Evolutionary conservation across 345 rosid species (phyloP).

Genomic region (Camelina neglecta): DNA sequence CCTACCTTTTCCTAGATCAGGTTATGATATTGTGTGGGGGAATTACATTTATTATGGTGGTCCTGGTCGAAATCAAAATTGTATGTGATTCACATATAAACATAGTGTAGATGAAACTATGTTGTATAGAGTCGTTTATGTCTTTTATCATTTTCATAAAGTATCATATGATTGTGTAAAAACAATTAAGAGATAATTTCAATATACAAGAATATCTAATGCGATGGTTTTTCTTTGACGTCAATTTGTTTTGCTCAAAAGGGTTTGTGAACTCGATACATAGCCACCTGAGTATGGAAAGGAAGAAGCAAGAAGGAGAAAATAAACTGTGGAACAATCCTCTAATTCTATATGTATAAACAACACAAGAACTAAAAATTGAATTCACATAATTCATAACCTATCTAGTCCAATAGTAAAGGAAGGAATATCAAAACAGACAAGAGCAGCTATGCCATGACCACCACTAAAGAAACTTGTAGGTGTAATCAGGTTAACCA

Average conservation of each 20-base stretch:
- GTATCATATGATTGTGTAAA: not conserved
- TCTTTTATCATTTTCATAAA: not conserved
- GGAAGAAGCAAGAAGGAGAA: not conserved
- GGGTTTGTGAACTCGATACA: not conserved
- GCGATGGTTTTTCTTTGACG: no score
- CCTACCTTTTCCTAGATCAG: not conserved
- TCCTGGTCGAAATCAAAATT: constrained; percentile 54
- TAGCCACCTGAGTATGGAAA: not conserved
- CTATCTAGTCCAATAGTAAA: not conserved
- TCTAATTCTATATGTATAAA: not conserved
- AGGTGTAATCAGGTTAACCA: no score
- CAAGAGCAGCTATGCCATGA: not conserved
- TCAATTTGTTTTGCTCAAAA: not conserved
- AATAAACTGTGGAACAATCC: not conserved
- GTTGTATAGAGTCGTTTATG: not conserved
- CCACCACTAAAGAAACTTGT: not conserved
- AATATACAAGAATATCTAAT: not conserved
- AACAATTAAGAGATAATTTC: not conserved
- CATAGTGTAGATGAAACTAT: not conserved
- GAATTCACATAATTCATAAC: constrained; percentile 1
- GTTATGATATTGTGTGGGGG: constrained; percentile 43
- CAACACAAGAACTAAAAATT: constrained; percentile 3
- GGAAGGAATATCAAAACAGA: not conserved
- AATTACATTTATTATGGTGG: constrained; percentile 58
- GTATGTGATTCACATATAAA: constrained; percentile 19